Evolutionary conservation across 2,329 filamentous ascomycete species (phyloP).

Genomic region (Apiospora kogelbergensis): DNA sequence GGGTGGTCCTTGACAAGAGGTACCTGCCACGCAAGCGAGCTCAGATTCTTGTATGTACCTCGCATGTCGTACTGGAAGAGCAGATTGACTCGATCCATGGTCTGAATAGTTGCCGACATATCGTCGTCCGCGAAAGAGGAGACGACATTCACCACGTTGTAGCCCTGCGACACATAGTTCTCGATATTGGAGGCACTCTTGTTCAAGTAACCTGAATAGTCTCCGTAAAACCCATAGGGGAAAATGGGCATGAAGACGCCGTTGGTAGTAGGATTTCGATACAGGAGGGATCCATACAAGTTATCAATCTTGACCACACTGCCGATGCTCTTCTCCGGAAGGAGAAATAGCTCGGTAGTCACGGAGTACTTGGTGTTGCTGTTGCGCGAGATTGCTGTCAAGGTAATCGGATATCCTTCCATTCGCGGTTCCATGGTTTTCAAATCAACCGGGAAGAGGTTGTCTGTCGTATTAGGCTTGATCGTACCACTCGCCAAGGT

Average conservation of each 20-base stretch:
- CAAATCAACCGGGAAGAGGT: conserved; percentile 40
- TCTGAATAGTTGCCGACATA: conserved; percentile 32
- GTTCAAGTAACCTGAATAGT: conserved; percentile 39
- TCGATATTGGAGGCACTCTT: conserved; percentile 33
- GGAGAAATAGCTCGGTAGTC: conserved; percentile 38
- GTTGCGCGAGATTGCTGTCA: conserved; percentile 33
- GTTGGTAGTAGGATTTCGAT: conserved; percentile 35
- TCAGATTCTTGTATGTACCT: conserved; percentile 43
- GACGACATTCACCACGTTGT: conserved; percentile 46
- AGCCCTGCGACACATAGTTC: conserved; percentile 35
- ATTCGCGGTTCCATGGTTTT: conserved; percentile 33
- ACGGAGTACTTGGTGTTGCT: conserved; percentile 36
- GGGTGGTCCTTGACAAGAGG: conserved; percentile 38
- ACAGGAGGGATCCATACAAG: conserved; percentile 42
- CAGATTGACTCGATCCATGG: conserved; percentile 39
- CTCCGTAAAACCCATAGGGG: conserved; percentile 45
- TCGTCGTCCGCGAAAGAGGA: conserved; percentile 34
- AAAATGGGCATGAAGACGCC: conserved; percentile 40
- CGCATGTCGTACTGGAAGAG: conserved; percentile 47
- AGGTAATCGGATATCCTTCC: conserved; percentile 38
- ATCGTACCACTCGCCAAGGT: neutral
- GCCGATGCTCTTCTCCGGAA: conserved; percentile 42
- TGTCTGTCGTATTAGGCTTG: conserved; percentile 24
- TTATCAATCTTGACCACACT: conserved; percentile 48
- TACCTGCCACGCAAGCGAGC: conserved; percentile 38